A percentile compares a stretch with the other conserved stretches of the same genome.
Conservation (phyloP, 495 filamentous ascomycete genomes). For the Neurospora sp. region DNA sequence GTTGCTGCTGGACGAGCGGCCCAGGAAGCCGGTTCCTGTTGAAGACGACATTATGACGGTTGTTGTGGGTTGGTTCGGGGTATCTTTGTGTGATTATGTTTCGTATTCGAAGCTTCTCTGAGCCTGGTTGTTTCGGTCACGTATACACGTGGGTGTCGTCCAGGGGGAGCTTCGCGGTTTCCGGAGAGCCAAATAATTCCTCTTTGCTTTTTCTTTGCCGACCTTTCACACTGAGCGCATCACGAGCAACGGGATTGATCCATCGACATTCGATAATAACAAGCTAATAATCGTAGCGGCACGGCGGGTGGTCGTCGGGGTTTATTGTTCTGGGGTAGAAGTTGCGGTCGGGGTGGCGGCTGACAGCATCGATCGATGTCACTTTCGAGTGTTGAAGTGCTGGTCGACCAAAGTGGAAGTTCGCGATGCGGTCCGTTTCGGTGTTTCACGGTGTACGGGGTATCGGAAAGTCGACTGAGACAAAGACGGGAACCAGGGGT, state of each 20-base stretch:
- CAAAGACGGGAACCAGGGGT: neutral
- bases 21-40: conserved; percentile 46
- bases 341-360: neutral
- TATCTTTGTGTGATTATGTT: neutral
- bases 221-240: neutral
- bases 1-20: conserved; percentile 48
- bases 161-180: neutral
- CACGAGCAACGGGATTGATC: conserved; percentile 5
- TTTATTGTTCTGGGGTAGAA: neutral
- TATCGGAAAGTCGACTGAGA: neutral
- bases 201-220: neutral
- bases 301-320: neutral
- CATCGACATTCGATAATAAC: neutral
- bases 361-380: neutral
- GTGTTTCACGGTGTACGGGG: neutral
- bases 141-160: neutral
- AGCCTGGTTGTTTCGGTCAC: neutral
- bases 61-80: neutral
- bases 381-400: neutral
- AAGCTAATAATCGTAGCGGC: neutral
- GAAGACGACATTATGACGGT: conserved; percentile 41
- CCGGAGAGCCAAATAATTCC: neutral
- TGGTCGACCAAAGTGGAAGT: neutral
- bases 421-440: neutral
- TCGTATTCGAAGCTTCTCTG: neutral